Percentiles rank a stretch among this genome's conserved stretches.
phyloP scores from a whole-genome alignment of 441 rosid genomes.

The Corymbia calophylla region DNA sequence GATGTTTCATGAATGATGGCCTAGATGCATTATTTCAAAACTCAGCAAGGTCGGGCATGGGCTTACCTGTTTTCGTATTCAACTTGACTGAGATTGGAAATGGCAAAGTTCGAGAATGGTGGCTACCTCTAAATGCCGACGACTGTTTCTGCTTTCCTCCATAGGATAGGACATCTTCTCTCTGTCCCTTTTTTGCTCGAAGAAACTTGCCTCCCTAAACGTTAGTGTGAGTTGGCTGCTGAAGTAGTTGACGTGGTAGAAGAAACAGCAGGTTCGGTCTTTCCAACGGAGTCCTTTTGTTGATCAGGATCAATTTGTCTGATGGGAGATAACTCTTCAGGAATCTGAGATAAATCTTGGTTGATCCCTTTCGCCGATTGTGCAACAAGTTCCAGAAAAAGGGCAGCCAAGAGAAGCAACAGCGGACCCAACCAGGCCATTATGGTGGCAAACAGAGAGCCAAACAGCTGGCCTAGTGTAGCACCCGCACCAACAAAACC shows the following conservation, averaged over 20 bases:
- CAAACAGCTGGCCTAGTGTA: conserved; percentile 93
- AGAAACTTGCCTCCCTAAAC: too few species aligned
- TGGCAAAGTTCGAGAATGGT: too few species aligned
- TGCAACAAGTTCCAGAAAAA: conserved; percentile 90
- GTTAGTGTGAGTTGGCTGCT: background rate
- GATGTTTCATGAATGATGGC: too few species aligned
- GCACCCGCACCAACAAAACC: conserved; percentile 99
- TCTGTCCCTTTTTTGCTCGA: too few species aligned
- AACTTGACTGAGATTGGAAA: too few species aligned
- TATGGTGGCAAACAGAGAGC: conserved; percentile 76
- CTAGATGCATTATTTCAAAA: too few species aligned
- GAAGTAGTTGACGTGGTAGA: conserved; percentile 44
- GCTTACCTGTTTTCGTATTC: too few species aligned
- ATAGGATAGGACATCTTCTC: too few species aligned
- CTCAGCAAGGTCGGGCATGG: too few species aligned
- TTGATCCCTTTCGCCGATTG: conserved; percentile 73
- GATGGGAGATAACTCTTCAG: conserved; percentile 69
- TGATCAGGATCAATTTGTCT: conserved; percentile 37
- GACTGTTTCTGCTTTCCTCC: too few species aligned
- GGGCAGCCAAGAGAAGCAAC: conserved; percentile 77
- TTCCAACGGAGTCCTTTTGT: conserved; percentile 28
- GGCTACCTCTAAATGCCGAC: too few species aligned
- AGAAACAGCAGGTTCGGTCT: conserved; percentile 12
- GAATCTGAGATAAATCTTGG: conserved; percentile 35
- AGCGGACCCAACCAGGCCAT: conserved; percentile 90